Evolutionary conservation across 352 stramenopile genomes (phyloP).

Genomic region (Discostella stelligera): DNA sequence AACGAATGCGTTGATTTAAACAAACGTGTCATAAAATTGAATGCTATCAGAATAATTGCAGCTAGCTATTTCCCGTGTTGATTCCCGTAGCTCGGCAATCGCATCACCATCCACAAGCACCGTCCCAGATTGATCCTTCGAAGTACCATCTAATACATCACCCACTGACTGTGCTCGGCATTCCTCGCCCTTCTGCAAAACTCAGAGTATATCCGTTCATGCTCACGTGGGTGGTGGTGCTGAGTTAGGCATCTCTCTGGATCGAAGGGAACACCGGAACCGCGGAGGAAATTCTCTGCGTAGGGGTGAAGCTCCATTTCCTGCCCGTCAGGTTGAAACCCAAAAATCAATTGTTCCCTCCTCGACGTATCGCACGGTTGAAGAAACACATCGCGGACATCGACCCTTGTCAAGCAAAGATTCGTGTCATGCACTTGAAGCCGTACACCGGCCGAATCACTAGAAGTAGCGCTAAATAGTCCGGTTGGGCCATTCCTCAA

Average conservation of each 20-base stretch:
- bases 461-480: constrained; percentile 1
- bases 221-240: constrained; percentile 38
- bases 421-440: constrained; percentile 22
- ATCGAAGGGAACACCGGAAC: not conserved
- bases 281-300: constrained; percentile 10
- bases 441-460: constrained; percentile 16
- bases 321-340: constrained; percentile 23
- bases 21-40: not conserved
- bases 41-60: not conserved
- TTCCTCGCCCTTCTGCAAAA: constrained; percentile 26
- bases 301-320: constrained; percentile 31
- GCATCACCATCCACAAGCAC: no score
- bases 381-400: constrained; percentile 9
- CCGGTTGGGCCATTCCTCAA: not conserved
- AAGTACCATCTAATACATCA: constrained; percentile 13
- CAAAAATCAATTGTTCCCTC: constrained; percentile 26
- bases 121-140: no score
- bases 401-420: constrained; percentile 25
- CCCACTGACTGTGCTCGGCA: constrained; percentile 23
- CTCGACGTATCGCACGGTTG: constrained; percentile 18
- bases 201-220: constrained; percentile 38
- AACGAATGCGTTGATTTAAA: constrained; percentile 38
- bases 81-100: not conserved
- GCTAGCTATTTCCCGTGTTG: not conserved
- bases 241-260: constrained; percentile 41